Percentiles rank a stretch among this genome's conserved stretches.
Evolutionary conservation across 2,329 filamentous ascomycete genomes (phyloP).

Genomic region (Diplocarpon mali): DNA sequence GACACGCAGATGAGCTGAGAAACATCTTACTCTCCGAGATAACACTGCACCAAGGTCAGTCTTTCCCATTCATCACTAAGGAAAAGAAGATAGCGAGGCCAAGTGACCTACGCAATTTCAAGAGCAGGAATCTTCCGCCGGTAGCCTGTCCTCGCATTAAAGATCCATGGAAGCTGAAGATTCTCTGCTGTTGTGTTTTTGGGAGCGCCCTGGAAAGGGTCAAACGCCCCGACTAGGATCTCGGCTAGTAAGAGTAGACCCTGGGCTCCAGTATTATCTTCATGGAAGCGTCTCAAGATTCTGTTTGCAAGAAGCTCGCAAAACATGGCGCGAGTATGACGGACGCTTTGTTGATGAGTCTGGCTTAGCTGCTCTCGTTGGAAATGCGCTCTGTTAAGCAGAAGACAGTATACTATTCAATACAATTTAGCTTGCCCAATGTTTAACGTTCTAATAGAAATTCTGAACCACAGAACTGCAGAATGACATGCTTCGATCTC

Average conservation of each 20-base stretch:
- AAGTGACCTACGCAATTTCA: constrained; percentile 47
- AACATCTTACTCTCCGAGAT: constrained; percentile 73
- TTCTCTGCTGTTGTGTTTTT: constrained; percentile 50
- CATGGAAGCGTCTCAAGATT: constrained; percentile 66
- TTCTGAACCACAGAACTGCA: too few relatives aligned
- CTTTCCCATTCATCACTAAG: too few relatives aligned
- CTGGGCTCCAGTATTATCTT: constrained; percentile 60
- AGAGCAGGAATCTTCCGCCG: constrained; percentile 54
- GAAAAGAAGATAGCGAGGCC: too few relatives aligned
- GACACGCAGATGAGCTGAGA: constrained; percentile 64
- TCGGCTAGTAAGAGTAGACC: constrained; percentile 66
- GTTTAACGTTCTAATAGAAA: too few relatives aligned
- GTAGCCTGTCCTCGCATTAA: constrained; percentile 33
- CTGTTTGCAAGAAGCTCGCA: constrained; percentile 74
- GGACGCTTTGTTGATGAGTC: constrained; percentile 70
- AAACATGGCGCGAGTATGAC: constrained; percentile 63
- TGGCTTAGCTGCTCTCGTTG: constrained; percentile 66
- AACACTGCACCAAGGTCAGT: constrained; percentile 33
- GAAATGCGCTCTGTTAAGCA: constrained; percentile 74
- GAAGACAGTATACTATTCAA: constrained; percentile 60
- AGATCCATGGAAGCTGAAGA: constrained; percentile 29
- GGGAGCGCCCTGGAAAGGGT: constrained; percentile 76
- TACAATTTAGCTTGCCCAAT: not conserved
- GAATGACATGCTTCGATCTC: too few relatives aligned
- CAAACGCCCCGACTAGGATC: constrained; percentile 72